phyloP scores from a whole-genome alignment of 1,284 basidiomycete genomes.

The Naganishia sp. region DNA sequence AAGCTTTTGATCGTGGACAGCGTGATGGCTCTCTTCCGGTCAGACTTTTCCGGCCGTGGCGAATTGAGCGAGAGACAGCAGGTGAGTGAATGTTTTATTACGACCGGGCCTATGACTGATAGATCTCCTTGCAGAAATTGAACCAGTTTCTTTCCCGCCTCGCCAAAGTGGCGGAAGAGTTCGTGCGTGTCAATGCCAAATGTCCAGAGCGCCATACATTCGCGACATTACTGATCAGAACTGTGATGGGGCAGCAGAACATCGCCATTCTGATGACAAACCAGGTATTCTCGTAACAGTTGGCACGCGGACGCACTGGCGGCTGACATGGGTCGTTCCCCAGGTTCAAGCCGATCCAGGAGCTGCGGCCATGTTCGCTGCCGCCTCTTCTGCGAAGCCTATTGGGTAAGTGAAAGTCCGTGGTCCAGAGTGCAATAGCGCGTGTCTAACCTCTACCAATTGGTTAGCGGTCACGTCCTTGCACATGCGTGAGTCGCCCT shows the following conservation, averaged over 20 bases:
- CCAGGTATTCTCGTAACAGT: conserved; percentile 64
- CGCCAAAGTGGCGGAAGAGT: conserved; percentile 87
- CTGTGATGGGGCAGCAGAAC: conserved; percentile 56
- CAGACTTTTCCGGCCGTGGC: conserved; percentile 86
- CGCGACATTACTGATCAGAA: conserved; percentile 16
- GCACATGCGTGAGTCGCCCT: conserved; percentile 49
- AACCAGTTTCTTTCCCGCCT: conserved; percentile 84
- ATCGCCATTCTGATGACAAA: conserved; percentile 85
- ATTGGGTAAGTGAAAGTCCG: conserved; percentile 56
- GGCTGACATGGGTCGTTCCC: not conserved
- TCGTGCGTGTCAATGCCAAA: conserved; percentile 52
- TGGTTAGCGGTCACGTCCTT: conserved; percentile 47
- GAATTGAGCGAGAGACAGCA: conserved; percentile 90
- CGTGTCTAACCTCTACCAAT: not conserved
- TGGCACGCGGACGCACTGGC: not conserved
- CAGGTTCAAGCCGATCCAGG: conserved; percentile 75
- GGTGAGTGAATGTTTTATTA: conserved; percentile 35
- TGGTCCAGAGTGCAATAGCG: not conserved
- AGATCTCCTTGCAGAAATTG: conserved; percentile 50
- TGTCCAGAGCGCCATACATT: not conserved
- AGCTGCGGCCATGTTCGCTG: conserved; percentile 90
- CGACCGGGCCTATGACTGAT: not conserved
- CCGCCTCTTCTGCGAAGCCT: conserved; percentile 79
- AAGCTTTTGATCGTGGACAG: conserved; percentile 66
- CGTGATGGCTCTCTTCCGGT: conserved; percentile 92